phyloP scores from a whole-genome alignment of 2,329 filamentous ascomycete species.

The Dactylellina leptospora region DNA sequence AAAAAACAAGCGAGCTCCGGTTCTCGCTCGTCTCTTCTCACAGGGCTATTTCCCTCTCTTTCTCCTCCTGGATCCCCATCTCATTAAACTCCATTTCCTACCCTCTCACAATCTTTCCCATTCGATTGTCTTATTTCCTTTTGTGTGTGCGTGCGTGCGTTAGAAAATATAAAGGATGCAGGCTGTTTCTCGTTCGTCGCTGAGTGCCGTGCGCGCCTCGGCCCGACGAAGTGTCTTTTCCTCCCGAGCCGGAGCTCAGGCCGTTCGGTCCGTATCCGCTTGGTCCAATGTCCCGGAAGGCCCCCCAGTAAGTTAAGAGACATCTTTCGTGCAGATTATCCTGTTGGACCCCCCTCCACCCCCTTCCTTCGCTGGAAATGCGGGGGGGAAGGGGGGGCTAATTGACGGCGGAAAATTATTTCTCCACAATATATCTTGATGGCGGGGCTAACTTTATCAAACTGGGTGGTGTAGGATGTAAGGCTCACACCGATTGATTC shows the following conservation, averaged over 20 bases:
- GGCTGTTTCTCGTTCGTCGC: conserved; percentile 39
- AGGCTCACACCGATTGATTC: too few species aligned
- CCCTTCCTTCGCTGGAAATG: conserved; percentile 16
- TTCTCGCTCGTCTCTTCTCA: conserved; percentile 25
- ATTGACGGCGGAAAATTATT: conserved; percentile 13
- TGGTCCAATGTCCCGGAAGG: conserved; percentile 94
- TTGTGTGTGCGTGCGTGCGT: conserved; percentile 1
- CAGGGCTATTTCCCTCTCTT: neutral
- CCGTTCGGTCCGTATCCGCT: conserved; percentile 74
- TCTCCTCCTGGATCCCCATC: conserved; percentile 1
- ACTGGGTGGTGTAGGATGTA: conserved; percentile 60
- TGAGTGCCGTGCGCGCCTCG: conserved; percentile 42
- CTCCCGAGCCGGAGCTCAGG: conserved; percentile 57
- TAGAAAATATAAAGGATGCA: conserved; percentile 40
- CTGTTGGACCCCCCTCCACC: too few species aligned
- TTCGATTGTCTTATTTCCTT: neutral
- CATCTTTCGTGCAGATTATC: conserved; percentile 16
- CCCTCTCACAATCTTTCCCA: conserved; percentile 13
- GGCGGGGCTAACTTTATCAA: conserved; percentile 44
- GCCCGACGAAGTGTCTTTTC: conserved; percentile 36
- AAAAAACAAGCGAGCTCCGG: conserved; percentile 48
- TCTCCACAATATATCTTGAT: conserved; percentile 41
- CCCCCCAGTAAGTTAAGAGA: conserved; percentile 76
- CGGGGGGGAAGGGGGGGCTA: conserved; percentile 21
- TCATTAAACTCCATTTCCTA: neutral